These are phyloP conservation scores for Umbelopsis sp. DNA, from an alignment of 192 early-diverging fungal genomes.

Conservation along the genomic window DNA sequence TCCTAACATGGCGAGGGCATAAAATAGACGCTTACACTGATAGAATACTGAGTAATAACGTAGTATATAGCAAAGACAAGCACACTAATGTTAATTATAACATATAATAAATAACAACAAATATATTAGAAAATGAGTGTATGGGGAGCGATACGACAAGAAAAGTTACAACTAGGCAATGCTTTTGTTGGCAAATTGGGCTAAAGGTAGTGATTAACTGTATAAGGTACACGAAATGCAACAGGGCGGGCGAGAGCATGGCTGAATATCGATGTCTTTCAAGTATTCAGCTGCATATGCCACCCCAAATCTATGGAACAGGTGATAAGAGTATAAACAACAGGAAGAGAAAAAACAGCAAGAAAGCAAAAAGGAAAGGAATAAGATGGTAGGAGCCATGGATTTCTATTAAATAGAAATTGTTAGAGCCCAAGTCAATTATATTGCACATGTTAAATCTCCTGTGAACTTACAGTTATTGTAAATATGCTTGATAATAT, in stretches of 20 bases:
- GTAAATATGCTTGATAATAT: slow-evolving; percentile 56
- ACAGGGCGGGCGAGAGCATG: not conserved
- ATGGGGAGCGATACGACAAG: too few relatives aligned
- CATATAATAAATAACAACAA: too few relatives aligned
- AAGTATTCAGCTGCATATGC: too few relatives aligned
- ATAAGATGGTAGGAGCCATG: not conserved
- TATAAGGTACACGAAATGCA: slow-evolving; percentile 19
- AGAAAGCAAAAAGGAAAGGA: not conserved
- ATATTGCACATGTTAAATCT: too few relatives aligned
- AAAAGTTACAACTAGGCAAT: too few relatives aligned
- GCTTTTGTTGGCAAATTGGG: not conserved
- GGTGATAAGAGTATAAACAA: not conserved
- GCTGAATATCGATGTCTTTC: too few relatives aligned
- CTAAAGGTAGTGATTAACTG: slow-evolving; percentile 6
- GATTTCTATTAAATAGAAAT: not conserved
- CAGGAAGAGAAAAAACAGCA: not conserved
- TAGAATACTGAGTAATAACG: too few relatives aligned
- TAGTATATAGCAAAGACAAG: too few relatives aligned
- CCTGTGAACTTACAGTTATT: slow-evolving; percentile 13
- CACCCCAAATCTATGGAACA: too few relatives aligned
- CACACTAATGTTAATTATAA: too few relatives aligned
- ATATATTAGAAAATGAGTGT: too few relatives aligned
- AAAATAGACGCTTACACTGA: not conserved
- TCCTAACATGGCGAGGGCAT: not conserved
- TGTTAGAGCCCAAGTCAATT: not conserved